Conservation (phyloP, 1,139 yeast species). For the Eremothecium cymbalariae region DNA sequence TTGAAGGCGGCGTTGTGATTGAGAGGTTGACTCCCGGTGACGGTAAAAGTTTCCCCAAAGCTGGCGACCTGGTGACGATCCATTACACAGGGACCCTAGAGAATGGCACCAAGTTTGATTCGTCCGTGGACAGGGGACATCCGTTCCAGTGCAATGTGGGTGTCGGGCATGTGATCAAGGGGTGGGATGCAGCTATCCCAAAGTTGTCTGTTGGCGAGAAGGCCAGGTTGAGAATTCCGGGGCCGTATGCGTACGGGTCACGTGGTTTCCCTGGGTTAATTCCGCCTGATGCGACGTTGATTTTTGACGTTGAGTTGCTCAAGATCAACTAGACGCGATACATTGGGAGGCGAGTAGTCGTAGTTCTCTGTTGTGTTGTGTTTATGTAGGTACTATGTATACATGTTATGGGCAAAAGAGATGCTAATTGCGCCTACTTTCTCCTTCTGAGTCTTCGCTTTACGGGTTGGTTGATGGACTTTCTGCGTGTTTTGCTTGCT, state of each 20-base stretch:
- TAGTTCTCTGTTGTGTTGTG: too few relatives aligned
- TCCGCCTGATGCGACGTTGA: conserved; percentile 91
- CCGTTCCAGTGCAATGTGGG: conserved; percentile 93
- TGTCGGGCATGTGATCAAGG: conserved; percentile 91
- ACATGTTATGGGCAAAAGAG: not conserved
- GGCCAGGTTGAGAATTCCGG: conserved; percentile 86
- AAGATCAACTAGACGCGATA: conserved; percentile 50
- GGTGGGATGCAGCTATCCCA: conserved; percentile 93
- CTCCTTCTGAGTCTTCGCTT: conserved; percentile 3
- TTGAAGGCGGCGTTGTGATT: conserved; percentile 36
- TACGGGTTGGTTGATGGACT: conserved; percentile 8
- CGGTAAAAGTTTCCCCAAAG: conserved; percentile 75
- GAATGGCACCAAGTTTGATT: conserved; percentile 91
- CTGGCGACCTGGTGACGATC: conserved; percentile 81
- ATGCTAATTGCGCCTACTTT: not conserved
- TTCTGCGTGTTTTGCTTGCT: conserved; percentile 7
- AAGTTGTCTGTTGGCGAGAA: conserved; percentile 86
- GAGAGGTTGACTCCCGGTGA: conserved; percentile 46
- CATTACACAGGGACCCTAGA: conserved; percentile 94
- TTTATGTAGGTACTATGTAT: not conserved
- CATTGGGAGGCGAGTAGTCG: too few relatives aligned
- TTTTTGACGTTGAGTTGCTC: conserved; percentile 86
- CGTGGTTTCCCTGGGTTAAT: conserved; percentile 95
- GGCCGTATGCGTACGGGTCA: conserved; percentile 86
- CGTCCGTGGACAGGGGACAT: conserved; percentile 86